A percentile compares a stretch with the other conserved stretches of the same genome.
phyloP scores from a whole-genome alignment of 352 stramenopile genomes.

The Pythium aquatile region DNA sequence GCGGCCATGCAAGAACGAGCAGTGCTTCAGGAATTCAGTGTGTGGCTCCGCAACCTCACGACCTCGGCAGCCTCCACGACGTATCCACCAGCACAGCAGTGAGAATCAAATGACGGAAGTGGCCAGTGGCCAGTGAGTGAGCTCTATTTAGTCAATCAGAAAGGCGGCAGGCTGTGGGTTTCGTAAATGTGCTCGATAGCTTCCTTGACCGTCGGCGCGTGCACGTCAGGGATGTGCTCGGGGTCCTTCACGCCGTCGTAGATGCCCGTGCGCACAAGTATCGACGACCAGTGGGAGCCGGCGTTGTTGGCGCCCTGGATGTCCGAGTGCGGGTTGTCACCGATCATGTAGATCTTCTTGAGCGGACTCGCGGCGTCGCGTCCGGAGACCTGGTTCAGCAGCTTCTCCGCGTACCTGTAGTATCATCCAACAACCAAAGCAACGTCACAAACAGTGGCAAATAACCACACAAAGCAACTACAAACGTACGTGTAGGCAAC shows the following conservation, averaged over 20 bases:
- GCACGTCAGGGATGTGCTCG: conserved; percentile 61
- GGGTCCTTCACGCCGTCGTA: conserved; percentile 59
- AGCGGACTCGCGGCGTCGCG: conserved; percentile 35
- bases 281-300: conserved; percentile 76
- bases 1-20: conserved; percentile 64
- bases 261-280: conserved; percentile 89
- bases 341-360: conserved; percentile 83
- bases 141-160: conserved; percentile 16
- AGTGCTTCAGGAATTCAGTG: conserved; percentile 77
- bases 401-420: conserved; percentile 57
- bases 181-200: conserved; percentile 79
- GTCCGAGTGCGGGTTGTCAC: conserved; percentile 85
- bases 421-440: too few relatives aligned
- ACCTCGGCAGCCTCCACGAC: background rate
- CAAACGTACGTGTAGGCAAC: conserved; percentile 72
- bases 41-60: conserved; percentile 66
- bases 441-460: too few relatives aligned
- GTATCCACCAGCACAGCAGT: conserved; percentile 3
- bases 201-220: conserved; percentile 63
- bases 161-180: conserved; percentile 39
- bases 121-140: background rate
- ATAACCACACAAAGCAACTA: too few relatives aligned
- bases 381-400: conserved; percentile 58
- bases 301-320: conserved; percentile 87
- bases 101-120: background rate